Conservation (phyloP, 1,139 yeast species). For the Candida labiduridarum region DNA sequence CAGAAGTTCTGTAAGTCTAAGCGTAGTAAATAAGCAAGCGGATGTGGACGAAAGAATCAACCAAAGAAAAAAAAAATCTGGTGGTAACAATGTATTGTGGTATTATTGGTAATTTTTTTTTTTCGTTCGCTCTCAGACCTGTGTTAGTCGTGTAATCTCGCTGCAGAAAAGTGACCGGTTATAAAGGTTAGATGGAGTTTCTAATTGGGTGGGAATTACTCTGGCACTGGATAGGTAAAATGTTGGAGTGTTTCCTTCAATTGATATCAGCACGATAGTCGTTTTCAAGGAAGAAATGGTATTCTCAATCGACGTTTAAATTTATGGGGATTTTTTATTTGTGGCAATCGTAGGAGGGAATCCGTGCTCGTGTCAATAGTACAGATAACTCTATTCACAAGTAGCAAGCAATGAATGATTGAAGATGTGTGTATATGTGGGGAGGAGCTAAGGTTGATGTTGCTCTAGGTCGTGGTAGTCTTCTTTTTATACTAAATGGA, state of each 20-base stretch:
- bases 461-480: neutral
- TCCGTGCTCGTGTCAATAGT: slow-evolving; percentile 1
- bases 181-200: neutral
- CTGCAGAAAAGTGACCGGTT: neutral
- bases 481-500: neutral
- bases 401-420: neutral
- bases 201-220: neutral
- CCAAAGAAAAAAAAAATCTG: neutral
- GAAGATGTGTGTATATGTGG: neutral
- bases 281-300: no score
- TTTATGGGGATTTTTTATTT: no score
- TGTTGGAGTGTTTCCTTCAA: neutral
- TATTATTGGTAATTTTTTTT: neutral
- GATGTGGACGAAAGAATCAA: no score
- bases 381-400: neutral
- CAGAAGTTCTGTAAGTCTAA: neutral
- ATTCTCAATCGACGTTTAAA: no score
- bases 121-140: no score
- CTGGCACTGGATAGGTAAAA: neutral
- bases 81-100: neutral
- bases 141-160: neutral
- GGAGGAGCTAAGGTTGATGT: neutral
- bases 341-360: no score
- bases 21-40: no score
- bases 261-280: neutral